A percentile compares a stretch with the other conserved stretches of the same genome.
Conservation (phyloP, 2,329 filamentous ascomycete genomes). For the Pyricularia sp. region DNA sequence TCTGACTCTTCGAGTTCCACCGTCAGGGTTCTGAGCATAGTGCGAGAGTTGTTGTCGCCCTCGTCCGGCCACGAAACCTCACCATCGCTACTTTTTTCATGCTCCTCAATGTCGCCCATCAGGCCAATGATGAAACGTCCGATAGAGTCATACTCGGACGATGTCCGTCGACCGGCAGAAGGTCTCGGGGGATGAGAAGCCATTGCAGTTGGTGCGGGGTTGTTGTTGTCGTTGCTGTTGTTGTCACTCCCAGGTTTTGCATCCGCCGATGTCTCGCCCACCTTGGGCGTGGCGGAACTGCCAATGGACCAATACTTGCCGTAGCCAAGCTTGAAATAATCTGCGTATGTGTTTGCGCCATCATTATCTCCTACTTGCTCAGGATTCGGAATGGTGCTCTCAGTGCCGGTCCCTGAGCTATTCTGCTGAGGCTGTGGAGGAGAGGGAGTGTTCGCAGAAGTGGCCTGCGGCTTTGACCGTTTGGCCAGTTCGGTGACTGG, state of each 20-base stretch:
- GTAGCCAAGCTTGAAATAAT: slow-evolving; percentile 54
- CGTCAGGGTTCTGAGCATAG: slow-evolving; percentile 51
- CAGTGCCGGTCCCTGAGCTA: not conserved
- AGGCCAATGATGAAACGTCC: slow-evolving; percentile 56
- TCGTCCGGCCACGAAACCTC: slow-evolving; percentile 19
- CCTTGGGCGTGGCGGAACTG: slow-evolving; percentile 6
- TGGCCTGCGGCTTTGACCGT: slow-evolving; percentile 3
- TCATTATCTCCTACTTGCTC: slow-evolving; percentile 17
- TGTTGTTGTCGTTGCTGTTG: not conserved
- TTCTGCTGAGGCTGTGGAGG: not conserved
- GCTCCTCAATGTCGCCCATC: slow-evolving; percentile 47
- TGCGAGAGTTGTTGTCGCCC: slow-evolving; percentile 36
- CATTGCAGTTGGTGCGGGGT: not conserved
- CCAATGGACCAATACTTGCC: slow-evolving; percentile 51
- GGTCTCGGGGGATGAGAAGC: not conserved
- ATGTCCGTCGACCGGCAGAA: not conserved
- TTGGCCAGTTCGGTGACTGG: slow-evolving; percentile 11
- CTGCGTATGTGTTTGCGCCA: slow-evolving; percentile 42
- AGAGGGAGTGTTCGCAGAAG: not conserved
- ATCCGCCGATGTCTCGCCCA: not conserved
- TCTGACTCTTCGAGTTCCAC: slow-evolving; percentile 42
- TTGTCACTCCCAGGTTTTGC: not conserved
- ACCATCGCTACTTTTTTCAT: slow-evolving; percentile 13
- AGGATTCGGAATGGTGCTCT: not conserved
- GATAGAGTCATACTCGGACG: slow-evolving; percentile 8